These are phyloP conservation scores for Linum lewisii DNA, from an alignment of 345 rosid genomes.

Conservation along the genomic window DNA sequence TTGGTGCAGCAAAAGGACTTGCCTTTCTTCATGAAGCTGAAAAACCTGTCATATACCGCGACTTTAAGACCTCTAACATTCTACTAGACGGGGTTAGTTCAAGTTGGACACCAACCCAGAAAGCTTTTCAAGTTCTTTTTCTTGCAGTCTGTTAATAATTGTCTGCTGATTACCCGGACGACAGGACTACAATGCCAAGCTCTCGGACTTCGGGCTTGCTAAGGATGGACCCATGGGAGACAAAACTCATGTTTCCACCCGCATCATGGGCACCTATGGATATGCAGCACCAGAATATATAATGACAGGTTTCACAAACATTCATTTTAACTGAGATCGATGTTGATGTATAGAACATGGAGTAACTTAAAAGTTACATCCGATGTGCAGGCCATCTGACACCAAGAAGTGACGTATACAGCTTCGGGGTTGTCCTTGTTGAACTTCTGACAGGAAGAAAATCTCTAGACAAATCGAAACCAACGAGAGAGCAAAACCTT, in stretches of 20 bases:
- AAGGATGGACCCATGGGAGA: constrained; percentile 98
- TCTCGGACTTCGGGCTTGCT: constrained; percentile 92
- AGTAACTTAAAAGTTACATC: not conserved
- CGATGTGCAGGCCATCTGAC: constrained; percentile 60
- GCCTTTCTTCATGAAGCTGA: constrained; percentile 94
- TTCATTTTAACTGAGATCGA: not conserved
- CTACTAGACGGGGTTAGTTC: constrained; percentile 68
- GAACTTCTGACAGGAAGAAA: constrained; percentile 81
- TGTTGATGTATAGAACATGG: not conserved
- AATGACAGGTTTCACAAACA: constrained; percentile 46
- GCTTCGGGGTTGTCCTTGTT: constrained; percentile 70
- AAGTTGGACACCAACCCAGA: not conserved
- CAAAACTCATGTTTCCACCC: constrained; percentile 93
- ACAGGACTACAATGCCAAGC: constrained; percentile 90
- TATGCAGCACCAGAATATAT: constrained; percentile 97
- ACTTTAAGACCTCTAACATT: constrained; percentile 92
- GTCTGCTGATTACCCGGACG: not conserved
- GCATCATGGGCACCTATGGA: constrained; percentile 99
- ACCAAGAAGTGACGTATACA: constrained; percentile 84
- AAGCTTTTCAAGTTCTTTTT: not conserved
- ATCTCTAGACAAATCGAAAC: constrained; percentile 76
- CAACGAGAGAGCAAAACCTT: constrained; percentile 77
- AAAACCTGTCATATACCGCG: constrained; percentile 93
- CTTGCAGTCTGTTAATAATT: not conserved
- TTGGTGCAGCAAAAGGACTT: constrained; percentile 92